A percentile compares a stretch with the other conserved stretches of the same genome.
phyloP scores from a whole-genome alignment of 1,284 basidiomycete genomes.

The Athelia psychrophila region DNA sequence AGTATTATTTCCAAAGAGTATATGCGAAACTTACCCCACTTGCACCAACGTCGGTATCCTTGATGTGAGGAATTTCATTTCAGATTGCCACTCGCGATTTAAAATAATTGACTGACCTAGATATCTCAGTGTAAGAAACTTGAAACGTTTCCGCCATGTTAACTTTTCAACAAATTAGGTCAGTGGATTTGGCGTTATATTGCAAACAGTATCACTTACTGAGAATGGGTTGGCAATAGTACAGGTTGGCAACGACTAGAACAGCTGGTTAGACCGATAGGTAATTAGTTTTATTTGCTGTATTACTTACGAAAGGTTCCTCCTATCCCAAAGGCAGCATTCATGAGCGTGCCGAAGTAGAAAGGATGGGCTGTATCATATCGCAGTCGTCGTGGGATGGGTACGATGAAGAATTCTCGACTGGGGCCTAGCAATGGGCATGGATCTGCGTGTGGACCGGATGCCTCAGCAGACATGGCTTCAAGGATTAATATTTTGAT shows the following conservation, averaged over 20 bases:
- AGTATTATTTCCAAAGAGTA: background rate
- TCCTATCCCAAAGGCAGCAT: slow-evolving; percentile 64
- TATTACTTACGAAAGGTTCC: slow-evolving; percentile 52
- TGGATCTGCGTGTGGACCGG: too few species aligned
- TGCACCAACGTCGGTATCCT: slow-evolving; percentile 50
- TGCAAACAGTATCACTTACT: background rate
- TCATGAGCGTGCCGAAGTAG: slow-evolving; percentile 59
- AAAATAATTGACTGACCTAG: slow-evolving; percentile 36
- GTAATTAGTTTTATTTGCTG: slow-evolving; percentile 43
- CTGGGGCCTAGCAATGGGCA: too few species aligned
- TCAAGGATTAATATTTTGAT: too few species aligned
- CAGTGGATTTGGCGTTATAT: background rate
- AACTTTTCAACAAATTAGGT: slow-evolving; percentile 32
- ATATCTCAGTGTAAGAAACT: slow-evolving; percentile 56
- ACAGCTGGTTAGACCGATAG: slow-evolving; percentile 59
- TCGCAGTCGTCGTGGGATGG: slow-evolving; percentile 60
- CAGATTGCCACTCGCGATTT: background rate
- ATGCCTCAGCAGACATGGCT: too few species aligned
- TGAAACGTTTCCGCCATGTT: slow-evolving; percentile 51
- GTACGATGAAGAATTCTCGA: slow-evolving; percentile 59
- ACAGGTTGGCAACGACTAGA: slow-evolving; percentile 1
- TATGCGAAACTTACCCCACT: slow-evolving; percentile 36
- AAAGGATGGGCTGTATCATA: slow-evolving; percentile 58
- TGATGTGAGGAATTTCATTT: background rate
- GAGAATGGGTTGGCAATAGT: too few species aligned